A percentile compares a stretch with the other conserved stretches of the same genome.
phyloP scores from a whole-genome alignment of 805 yeast genomes.

The Yamadazyma laniorum region DNA sequence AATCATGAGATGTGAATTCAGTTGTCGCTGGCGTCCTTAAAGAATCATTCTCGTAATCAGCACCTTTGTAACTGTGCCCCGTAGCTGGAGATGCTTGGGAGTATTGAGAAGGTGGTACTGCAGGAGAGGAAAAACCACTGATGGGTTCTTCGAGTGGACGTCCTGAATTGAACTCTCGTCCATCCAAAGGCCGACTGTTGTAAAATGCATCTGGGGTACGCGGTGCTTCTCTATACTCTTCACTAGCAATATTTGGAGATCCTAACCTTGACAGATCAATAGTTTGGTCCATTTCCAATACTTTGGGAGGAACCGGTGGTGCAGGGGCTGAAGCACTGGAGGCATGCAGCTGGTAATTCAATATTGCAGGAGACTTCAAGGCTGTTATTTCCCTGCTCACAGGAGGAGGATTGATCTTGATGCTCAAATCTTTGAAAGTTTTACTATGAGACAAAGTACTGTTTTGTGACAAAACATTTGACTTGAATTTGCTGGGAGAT shows the following conservation, averaged over 20 bases:
- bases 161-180: background rate
- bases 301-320: background rate
- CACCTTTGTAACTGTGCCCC: slow-evolving; percentile 4
- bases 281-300: background rate
- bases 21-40: slow-evolving; percentile 12
- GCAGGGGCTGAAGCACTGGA: background rate
- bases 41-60: slow-evolving; percentile 11
- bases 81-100: slow-evolving; percentile 13
- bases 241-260: slow-evolving; percentile 5
- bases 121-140: slow-evolving; percentile 19
- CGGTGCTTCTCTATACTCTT: slow-evolving; percentile 10
- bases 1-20: slow-evolving; percentile 13
- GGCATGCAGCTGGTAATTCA: background rate
- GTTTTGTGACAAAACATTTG: slow-evolving; percentile 8
- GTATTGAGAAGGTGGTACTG: slow-evolving; percentile 8
- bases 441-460: slow-evolving; percentile 12
- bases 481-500: slow-evolving; percentile 11
- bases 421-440: slow-evolving; percentile 13
- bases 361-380: slow-evolving; percentile 14
- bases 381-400: background rate
- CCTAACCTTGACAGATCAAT: background rate
- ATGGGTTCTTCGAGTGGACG: slow-evolving; percentile 8
- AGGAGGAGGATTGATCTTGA: slow-evolving; percentile 8
- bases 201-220: slow-evolving; percentile 25
- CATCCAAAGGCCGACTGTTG: slow-evolving; percentile 1